These are phyloP conservation scores for Chaetomiaceae sp. DNA, from an alignment of 2,329 filamentous ascomycete species.

Conservation along the genomic window DNA sequence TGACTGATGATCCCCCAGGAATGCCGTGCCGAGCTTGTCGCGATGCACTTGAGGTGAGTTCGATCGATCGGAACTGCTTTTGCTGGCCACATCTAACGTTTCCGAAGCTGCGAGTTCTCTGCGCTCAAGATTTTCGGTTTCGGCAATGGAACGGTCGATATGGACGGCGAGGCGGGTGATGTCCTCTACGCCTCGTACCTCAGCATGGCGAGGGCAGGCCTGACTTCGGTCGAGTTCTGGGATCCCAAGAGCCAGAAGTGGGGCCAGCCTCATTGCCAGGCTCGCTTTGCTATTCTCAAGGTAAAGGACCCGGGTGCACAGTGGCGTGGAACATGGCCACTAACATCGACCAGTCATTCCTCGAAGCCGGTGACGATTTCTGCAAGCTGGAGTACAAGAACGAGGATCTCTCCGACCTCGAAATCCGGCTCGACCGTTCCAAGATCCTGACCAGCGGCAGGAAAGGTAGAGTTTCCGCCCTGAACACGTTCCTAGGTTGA, in stretches of 20 bases:
- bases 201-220: slow-evolving; percentile 88
- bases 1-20: slow-evolving; percentile 41
- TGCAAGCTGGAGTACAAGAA: slow-evolving; percentile 71
- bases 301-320: slow-evolving; percentile 20
- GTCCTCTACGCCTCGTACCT: slow-evolving; percentile 86
- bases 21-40: slow-evolving; percentile 89
- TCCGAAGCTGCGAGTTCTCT: slow-evolving; percentile 70
- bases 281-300: slow-evolving; percentile 80
- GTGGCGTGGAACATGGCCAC: background rate
- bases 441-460: slow-evolving; percentile 84
- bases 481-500: no score
- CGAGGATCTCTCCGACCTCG: slow-evolving; percentile 74
- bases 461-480: slow-evolving; percentile 48
- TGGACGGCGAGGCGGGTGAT: slow-evolving; percentile 73
- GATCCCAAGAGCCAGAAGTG: slow-evolving; percentile 86
- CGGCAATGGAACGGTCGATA: slow-evolving; percentile 68
- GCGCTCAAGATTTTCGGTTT: slow-evolving; percentile 90
- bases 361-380: slow-evolving; percentile 81
- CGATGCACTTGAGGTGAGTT: slow-evolving; percentile 64
- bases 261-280: slow-evolving; percentile 90
- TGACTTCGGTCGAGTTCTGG: slow-evolving; percentile 89
- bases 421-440: slow-evolving; percentile 74
- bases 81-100: slow-evolving; percentile 3
- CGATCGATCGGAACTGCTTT: no score
- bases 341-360: slow-evolving; percentile 55